Conservation (phyloP, 306 rosid genomes). For the Pyrus pyrifolia region DNA sequence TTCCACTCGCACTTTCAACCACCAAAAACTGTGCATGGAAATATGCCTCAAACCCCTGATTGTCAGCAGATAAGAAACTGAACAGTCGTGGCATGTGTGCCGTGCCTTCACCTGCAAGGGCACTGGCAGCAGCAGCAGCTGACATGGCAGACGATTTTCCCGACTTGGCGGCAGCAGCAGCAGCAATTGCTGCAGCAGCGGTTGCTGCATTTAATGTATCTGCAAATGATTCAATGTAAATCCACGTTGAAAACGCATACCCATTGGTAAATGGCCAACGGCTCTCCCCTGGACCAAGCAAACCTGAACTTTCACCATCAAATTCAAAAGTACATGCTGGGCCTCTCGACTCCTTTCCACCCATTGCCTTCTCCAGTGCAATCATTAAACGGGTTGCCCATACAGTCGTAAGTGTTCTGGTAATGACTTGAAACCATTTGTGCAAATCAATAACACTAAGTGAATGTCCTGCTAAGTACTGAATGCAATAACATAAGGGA, state of each 20-base stretch:
- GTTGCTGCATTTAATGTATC: slow-evolving; percentile 94
- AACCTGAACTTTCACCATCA: slow-evolving; percentile 99
- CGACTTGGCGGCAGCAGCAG: slow-evolving; percentile 90
- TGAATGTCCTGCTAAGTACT: slow-evolving; percentile 90
- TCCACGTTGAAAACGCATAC: slow-evolving; percentile 97
- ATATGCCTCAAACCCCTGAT: slow-evolving; percentile 96
- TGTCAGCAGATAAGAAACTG: slow-evolving; percentile 93
- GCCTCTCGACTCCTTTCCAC: slow-evolving; percentile 90
- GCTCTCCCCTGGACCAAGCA: slow-evolving; percentile 95
- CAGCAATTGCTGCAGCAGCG: slow-evolving; percentile 99
- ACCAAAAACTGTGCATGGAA: slow-evolving; percentile 97
- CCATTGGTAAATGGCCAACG: slow-evolving; percentile 97
- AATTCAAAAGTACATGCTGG: slow-evolving; percentile 91
- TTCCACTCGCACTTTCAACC: slow-evolving; percentile 86
- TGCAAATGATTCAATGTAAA: slow-evolving; percentile 95
- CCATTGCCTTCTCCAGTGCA: slow-evolving; percentile 81
- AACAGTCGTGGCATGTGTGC: slow-evolving; percentile 95
- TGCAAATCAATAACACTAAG: slow-evolving; percentile 71
- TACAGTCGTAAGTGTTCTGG: slow-evolving; percentile 60
- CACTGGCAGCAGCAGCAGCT: slow-evolving; percentile 99
- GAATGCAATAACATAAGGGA: slow-evolving; percentile 87
- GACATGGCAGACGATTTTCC: slow-evolving; percentile 99
- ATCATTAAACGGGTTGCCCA: slow-evolving; percentile 77
- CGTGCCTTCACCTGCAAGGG: slow-evolving; percentile 98
- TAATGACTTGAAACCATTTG: slow-evolving; percentile 78